These are phyloP conservation scores for Bipolaris gigantea DNA, from an alignment of 2,329 filamentous ascomycete species.

Conservation along the genomic window DNA sequence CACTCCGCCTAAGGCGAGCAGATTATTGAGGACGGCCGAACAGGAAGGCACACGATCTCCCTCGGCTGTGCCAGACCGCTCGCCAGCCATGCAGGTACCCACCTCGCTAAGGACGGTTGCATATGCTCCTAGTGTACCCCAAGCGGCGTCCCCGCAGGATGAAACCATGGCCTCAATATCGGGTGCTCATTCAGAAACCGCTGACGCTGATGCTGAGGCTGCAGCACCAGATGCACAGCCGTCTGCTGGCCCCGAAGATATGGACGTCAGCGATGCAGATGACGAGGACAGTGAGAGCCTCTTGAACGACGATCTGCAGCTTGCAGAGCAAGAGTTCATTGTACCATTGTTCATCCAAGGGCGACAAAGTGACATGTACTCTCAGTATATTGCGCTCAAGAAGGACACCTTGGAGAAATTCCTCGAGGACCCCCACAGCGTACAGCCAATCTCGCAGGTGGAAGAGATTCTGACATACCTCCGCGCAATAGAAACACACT, in stretches of 20 bases:
- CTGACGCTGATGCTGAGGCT: conserved; percentile 9
- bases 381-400: conserved; percentile 21
- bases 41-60: conserved; percentile 38
- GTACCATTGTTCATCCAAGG: conserved; percentile 39
- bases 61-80: conserved; percentile 38
- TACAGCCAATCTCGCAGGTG: conserved; percentile 19
- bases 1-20: conserved; percentile 2
- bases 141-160: conserved; percentile 2
- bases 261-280: conserved; percentile 24
- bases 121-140: conserved; percentile 18
- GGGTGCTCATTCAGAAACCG: conserved; percentile 1
- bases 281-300: conserved; percentile 27
- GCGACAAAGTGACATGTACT: conserved; percentile 34
- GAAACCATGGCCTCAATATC: conserved; percentile 2
- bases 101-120: conserved; percentile 36
- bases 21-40: conserved; percentile 2
- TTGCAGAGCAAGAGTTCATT: conserved; percentile 36
- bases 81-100: conserved; percentile 25
- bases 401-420: conserved; percentile 24
- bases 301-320: conserved; percentile 34
- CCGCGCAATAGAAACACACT: conserved; percentile 35
- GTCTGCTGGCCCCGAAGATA: conserved; percentile 14
- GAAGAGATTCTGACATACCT: conserved; percentile 27
- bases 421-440: conserved; percentile 12
- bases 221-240: background rate